Conservation (phyloP, 2,329 filamentous ascomycete species). For the Alternaria sp. region DNA sequence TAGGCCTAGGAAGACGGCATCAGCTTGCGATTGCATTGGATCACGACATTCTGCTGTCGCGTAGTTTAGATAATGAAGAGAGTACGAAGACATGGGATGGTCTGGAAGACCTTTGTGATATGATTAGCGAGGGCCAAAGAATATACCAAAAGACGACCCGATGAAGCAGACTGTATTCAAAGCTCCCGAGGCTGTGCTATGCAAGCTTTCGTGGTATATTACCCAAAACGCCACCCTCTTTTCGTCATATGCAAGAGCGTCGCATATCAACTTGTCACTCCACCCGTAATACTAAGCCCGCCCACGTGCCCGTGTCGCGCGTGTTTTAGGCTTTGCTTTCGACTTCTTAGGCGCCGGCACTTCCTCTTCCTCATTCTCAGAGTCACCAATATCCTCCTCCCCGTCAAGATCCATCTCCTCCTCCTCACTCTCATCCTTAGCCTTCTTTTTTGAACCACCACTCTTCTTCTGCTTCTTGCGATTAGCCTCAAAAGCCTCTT, state of each 20-base stretch:
- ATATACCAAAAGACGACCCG: not conserved
- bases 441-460: conserved; percentile 25
- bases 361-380: conserved; percentile 33
- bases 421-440: conserved; percentile 25
- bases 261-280: too few relatives aligned
- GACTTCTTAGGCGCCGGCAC: conserved; percentile 26
- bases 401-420: conserved; percentile 30
- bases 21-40: not conserved
- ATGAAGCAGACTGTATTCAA: not conserved
- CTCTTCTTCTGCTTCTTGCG: conserved; percentile 37
- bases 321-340: conserved; percentile 22
- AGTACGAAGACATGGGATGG: not conserved
- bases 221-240: conserved; percentile 7
- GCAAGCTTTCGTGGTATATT: conserved; percentile 6
- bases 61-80: not conserved
- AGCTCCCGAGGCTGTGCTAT: conserved; percentile 5
- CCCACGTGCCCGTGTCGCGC: conserved; percentile 22
- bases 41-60: not conserved
- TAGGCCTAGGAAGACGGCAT: not conserved
- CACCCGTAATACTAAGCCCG: conserved; percentile 15
- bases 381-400: conserved; percentile 37
- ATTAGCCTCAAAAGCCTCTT: conserved; percentile 64
- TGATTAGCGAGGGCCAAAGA: not conserved
- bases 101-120: not conserved
- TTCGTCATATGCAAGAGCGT: not conserved